Percentiles rank a stretch among this genome's conserved stretches.
Evolutionary conservation across 1,284 basidiomycete species (phyloP).

Genomic region (Melampsora larici-populina): DNA sequence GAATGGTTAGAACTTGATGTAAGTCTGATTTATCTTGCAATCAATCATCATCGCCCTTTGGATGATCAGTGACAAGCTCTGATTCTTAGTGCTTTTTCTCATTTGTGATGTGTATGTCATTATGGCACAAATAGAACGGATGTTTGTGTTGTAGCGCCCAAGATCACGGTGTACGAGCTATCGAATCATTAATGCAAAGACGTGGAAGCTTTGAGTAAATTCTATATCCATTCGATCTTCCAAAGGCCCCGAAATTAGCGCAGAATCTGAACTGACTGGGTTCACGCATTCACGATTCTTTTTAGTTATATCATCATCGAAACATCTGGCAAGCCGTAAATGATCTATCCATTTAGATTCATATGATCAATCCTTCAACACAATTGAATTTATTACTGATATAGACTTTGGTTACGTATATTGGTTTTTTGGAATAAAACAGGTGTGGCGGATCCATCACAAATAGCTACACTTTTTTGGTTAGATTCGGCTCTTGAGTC

Average conservation of each 20-base stretch:
- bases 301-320: conserved; percentile 37
- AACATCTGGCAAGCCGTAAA: conserved; percentile 32
- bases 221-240: background rate
- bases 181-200: conserved; percentile 41
- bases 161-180: conserved; percentile 39
- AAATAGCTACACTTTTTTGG: conserved; percentile 43
- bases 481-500: conserved; percentile 41
- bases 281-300: background rate
- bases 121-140: conserved; percentile 23
- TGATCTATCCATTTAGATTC: background rate
- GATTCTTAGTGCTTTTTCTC: background rate
- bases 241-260: background rate
- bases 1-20: conserved; percentile 44
- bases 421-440: no score
- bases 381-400: no score
- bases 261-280: background rate
- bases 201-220: conserved; percentile 40
- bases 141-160: conserved; percentile 43
- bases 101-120: background rate
- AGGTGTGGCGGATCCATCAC: conserved; percentile 43
- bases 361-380: background rate
- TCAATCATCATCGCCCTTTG: background rate
- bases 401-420: no score
- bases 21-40: background rate
- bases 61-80: background rate